phyloP scores from a whole-genome alignment of 345 rosid species.

The Eucalyptus erythrocorys region DNA sequence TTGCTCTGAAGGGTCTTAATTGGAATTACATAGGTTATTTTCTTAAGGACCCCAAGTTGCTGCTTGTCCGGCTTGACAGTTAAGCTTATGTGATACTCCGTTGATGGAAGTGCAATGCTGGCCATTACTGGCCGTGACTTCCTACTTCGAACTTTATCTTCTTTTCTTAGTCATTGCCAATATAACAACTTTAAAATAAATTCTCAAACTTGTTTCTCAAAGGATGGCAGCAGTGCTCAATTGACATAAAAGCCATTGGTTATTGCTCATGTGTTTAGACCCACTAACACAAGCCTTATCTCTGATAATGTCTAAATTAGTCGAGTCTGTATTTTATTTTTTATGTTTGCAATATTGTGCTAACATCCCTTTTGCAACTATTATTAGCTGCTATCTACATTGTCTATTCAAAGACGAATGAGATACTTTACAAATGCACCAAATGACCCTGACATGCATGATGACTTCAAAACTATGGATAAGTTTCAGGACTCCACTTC shows the following conservation, averaged over 20 bases:
- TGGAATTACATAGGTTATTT: not conserved
- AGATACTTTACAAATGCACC: constrained; percentile 41
- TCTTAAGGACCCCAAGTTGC: not conserved
- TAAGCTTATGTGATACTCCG: not conserved
- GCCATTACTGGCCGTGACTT: not conserved
- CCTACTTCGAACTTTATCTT: not conserved
- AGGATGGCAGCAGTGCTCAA: not conserved
- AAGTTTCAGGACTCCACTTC: constrained; percentile 41
- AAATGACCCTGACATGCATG: constrained; percentile 73
- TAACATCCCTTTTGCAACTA: not conserved
- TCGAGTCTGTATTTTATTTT: not conserved
- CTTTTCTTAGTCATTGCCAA: not conserved
- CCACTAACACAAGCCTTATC: not conserved
- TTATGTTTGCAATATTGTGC: not conserved
- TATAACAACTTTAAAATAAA: not conserved
- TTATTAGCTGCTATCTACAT: constrained; percentile 31
- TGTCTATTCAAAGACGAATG: constrained; percentile 21
- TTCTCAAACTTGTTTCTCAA: not conserved
- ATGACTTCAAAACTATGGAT: constrained; percentile 64
- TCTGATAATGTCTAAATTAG: not conserved
- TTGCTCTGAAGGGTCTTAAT: not conserved
- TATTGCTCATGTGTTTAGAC: not conserved
- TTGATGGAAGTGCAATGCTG: not conserved
- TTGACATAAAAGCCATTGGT: not conserved
- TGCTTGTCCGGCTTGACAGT: not conserved